These are phyloP conservation scores for Ascochyta fabae DNA, from an alignment of 2,329 filamentous ascomycete species.

Conservation along the genomic window DNA sequence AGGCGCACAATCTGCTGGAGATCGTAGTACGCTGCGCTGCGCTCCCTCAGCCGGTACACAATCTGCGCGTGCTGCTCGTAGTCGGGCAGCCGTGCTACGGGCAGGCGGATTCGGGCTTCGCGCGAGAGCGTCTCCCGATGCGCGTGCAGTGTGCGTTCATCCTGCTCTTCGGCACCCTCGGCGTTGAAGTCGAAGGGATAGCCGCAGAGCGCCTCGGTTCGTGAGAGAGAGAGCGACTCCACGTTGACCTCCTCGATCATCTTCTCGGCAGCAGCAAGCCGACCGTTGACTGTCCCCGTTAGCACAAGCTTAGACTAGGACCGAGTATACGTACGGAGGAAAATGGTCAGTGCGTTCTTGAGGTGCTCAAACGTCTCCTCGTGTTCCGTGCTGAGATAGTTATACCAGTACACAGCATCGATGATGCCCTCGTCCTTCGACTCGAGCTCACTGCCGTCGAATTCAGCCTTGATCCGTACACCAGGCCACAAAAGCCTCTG, in stretches of 20 bases:
- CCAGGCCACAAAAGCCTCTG: conserved; percentile 58
- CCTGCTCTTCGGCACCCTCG: conserved; percentile 36
- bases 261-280: conserved; percentile 62
- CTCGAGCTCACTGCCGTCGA: conserved; percentile 64
- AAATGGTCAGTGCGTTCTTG: conserved; percentile 78
- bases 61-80: conserved; percentile 28
- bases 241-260: conserved; percentile 60
- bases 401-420: conserved; percentile 82
- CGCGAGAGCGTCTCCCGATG: conserved; percentile 29
- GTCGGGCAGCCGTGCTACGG: conserved; percentile 27
- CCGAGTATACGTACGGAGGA: conserved; percentile 72
- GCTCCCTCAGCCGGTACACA: conserved; percentile 31
- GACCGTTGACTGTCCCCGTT: conserved; percentile 50
- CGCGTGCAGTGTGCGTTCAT: conserved; percentile 29
- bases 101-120: conserved; percentile 26
- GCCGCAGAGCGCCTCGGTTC: conserved; percentile 52
- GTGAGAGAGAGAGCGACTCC: conserved; percentile 52
- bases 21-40: conserved; percentile 50
- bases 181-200: conserved; percentile 45
- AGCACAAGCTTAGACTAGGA: conserved; percentile 13
- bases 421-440: conserved; percentile 75
- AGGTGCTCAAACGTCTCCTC: conserved; percentile 71
- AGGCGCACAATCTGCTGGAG: conserved; percentile 52
- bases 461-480: conserved; percentile 71
- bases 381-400: conserved; percentile 68